phyloP scores from a whole-genome alignment of 1,139 yeast genomes.

The Magnusiomyces clavatus region DNA sequence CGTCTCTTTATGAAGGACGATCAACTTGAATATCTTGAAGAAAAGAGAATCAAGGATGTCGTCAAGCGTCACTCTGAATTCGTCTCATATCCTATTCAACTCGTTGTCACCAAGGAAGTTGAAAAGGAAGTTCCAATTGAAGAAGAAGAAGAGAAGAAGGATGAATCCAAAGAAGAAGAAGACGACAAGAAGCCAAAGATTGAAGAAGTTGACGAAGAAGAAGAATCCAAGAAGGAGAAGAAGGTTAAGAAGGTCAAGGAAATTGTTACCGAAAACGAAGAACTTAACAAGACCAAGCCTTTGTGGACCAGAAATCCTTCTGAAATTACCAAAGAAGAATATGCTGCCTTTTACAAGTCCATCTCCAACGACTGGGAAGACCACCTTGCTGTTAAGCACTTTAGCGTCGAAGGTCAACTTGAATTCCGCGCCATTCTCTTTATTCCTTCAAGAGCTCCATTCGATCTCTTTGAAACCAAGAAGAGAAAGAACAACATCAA shows the following conservation, averaged over 20 bases:
- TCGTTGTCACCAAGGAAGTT: conserved; percentile 97
- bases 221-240: conserved; percentile 51
- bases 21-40: conserved; percentile 98
- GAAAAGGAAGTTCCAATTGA: conserved; percentile 70
- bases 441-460: conserved; percentile 99
- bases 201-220: conserved; percentile 63
- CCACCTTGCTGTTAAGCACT: conserved; percentile 98
- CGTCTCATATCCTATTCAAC: conserved; percentile 98
- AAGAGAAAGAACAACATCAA: conserved; percentile 99
- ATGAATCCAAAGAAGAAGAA: conserved; percentile 44
- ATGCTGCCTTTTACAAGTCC: conserved; percentile 98
- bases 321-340: conserved; percentile 96
- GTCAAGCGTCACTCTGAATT: conserved; percentile 99
- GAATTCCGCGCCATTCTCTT: conserved; percentile 98
- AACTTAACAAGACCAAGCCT: conserved; percentile 98
- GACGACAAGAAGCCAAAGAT: conserved; percentile 61
- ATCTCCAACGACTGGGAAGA: conserved; percentile 99
- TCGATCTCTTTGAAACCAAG: conserved; percentile 93
- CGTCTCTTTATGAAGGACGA: conserved; percentile 98
- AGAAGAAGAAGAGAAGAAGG: conserved; percentile 19
- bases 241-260: conserved; percentile 82
- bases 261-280: conserved; percentile 84
- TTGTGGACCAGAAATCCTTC: conserved; percentile 99
- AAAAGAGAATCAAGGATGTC: conserved; percentile 98
- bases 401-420: conserved; percentile 99